Evolutionary conservation across 2,329 filamentous ascomycete genomes (phyloP).

Genomic region (Scortechinia acanthostroma): DNA sequence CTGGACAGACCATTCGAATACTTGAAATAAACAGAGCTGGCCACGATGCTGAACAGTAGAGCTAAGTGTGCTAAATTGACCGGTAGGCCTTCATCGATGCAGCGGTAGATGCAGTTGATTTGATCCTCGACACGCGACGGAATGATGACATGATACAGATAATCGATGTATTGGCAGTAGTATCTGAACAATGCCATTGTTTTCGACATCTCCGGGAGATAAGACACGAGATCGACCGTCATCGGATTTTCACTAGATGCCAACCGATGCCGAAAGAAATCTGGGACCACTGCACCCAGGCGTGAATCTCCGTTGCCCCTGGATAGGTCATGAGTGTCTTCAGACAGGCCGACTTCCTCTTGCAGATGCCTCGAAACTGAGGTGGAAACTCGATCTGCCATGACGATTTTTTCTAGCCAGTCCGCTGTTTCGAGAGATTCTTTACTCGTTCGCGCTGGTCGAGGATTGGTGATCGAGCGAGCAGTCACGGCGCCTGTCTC

Average conservation of each 20-base stretch:
- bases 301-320: neutral
- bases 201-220: slow-evolving; percentile 12
- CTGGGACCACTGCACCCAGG: neutral
- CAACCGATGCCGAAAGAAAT: neutral
- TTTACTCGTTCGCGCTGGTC: neutral
- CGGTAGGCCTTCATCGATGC: slow-evolving; percentile 8
- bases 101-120: slow-evolving; percentile 13
- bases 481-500: neutral
- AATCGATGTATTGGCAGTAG: slow-evolving; percentile 15
- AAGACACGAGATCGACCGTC: slow-evolving; percentile 1
- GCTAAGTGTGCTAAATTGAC: slow-evolving; percentile 16
- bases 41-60: slow-evolving; percentile 20
- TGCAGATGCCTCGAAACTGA: neutral
- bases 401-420: neutral
- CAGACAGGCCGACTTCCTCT: neutral
- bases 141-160: slow-evolving; percentile 11
- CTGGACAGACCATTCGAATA: slow-evolving; percentile 6
- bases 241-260: slow-evolving; percentile 4
- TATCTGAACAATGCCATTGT: slow-evolving; percentile 14
- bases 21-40: slow-evolving; percentile 15
- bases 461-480: neutral
- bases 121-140: neutral
- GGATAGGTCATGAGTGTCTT: neutral
- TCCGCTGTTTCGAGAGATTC: neutral
- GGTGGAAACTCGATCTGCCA: neutral